A percentile compares a stretch with the other conserved stretches of the same genome.
These are phyloP conservation scores for Conticribra guillardii DNA, from an alignment of 108 stramenopile genomes.

Conservation along the genomic window DNA sequence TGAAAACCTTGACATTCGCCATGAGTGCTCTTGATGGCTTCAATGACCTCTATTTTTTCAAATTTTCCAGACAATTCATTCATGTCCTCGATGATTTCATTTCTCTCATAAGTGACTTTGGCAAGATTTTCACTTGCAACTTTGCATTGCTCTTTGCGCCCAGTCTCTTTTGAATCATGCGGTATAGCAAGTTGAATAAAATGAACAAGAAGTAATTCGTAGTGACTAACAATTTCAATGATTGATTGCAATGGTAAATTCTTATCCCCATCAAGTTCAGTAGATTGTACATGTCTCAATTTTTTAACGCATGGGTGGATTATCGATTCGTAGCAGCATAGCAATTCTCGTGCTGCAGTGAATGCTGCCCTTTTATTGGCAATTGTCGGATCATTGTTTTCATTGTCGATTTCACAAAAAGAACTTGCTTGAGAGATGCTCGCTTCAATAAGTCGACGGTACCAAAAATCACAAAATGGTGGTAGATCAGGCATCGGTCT, in stretches of 20 bases:
- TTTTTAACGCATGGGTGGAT: conserved; percentile 28
- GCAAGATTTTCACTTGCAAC: too few relatives aligned
- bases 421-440: not conserved
- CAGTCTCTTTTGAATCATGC: too few relatives aligned
- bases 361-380: not conserved
- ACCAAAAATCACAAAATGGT: conserved; percentile 24
- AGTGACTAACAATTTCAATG: conserved; percentile 15
- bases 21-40: too few relatives aligned
- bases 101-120: too few relatives aligned
- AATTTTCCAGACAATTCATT: too few relatives aligned
- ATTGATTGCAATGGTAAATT: conserved; percentile 9
- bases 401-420: not conserved
- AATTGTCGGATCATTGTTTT: too few relatives aligned
- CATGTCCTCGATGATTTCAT: too few relatives aligned
- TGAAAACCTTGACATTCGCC: too few relatives aligned
- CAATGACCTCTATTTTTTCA: too few relatives aligned
- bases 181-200: too few relatives aligned
- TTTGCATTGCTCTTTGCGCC: too few relatives aligned
- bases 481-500: conserved; percentile 23
- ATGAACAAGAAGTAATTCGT: conserved; percentile 40
- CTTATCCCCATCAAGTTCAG: not conserved
- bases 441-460: conserved; percentile 8
- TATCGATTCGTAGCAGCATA: conserved; percentile 18
- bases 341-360: conserved; percentile 9
- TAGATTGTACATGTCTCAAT: not conserved